Percentiles rank a stretch among this genome's conserved stretches.
phyloP scores from a whole-genome alignment of 1,139 yeast species.

The Geotrichum histeridarum region DNA sequence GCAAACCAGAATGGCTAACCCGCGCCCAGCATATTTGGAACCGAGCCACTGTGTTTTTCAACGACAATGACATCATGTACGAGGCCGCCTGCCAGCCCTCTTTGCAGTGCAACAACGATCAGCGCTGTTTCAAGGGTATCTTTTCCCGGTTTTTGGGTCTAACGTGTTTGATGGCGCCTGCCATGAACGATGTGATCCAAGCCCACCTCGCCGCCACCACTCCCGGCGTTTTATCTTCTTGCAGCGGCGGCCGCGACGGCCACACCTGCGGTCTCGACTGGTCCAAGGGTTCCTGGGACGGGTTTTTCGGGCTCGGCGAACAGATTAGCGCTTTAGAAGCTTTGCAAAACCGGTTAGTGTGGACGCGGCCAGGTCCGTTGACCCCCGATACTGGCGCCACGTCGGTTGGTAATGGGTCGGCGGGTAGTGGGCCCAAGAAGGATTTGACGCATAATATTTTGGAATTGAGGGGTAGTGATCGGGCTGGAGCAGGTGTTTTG shows the following conservation, averaged over 20 bases:
- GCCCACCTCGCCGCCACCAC: conserved; percentile 59
- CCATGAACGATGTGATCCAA: conserved; percentile 50
- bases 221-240: conserved; percentile 71
- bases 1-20: conserved; percentile 61
- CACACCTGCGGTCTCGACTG: conserved; percentile 88
- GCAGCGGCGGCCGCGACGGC: conserved; percentile 83
- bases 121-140: conserved; percentile 82
- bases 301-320: conserved; percentile 82
- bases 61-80: conserved; percentile 54
- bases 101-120: conserved; percentile 71
- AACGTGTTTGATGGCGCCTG: conserved; percentile 69
- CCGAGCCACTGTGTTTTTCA: conserved; percentile 53
- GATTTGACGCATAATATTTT: conserved; percentile 11
- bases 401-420: conserved; percentile 36
- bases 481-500: conserved; percentile 81
- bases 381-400: conserved; percentile 46
- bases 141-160: conserved; percentile 70
- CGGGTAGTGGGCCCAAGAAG: conserved; percentile 19
- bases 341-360: conserved; percentile 50
- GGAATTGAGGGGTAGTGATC: conserved; percentile 45
- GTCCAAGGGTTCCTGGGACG: conserved; percentile 69
- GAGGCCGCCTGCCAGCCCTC: conserved; percentile 77
- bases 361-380: conserved; percentile 41
- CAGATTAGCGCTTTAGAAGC: conserved; percentile 85
- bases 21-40: conserved; percentile 40